Conservation (phyloP, 306 rosid genomes). For the Betula pendula region DNA sequence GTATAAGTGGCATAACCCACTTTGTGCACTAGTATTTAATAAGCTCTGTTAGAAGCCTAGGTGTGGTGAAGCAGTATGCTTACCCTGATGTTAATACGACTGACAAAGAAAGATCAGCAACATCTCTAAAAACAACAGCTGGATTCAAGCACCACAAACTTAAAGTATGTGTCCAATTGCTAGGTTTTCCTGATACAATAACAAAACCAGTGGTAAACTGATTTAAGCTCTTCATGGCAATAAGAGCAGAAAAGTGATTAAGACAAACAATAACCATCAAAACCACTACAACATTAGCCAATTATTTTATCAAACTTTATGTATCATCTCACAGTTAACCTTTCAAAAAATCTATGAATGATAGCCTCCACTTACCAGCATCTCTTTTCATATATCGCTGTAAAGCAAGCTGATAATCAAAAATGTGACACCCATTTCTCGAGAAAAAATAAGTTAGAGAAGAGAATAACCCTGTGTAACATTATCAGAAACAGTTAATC, state of each 20-base stretch:
- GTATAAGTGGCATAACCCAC: not conserved
- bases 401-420: slow-evolving; percentile 87
- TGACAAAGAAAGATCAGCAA: slow-evolving; percentile 79
- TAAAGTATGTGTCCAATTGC: slow-evolving; percentile 74
- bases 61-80: slow-evolving; percentile 22
- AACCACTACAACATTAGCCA: not conserved
- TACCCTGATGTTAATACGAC: slow-evolving; percentile 93
- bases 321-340: not conserved
- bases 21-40: slow-evolving; percentile 2
- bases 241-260: not conserved
- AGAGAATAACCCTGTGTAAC: slow-evolving; percentile 73
- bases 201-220: slow-evolving; percentile 8
- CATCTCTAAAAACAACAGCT: slow-evolving; percentile 87
- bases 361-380: slow-evolving; percentile 51
- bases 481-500: slow-evolving; percentile 32
- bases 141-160: slow-evolving; percentile 99
- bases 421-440: slow-evolving; percentile 80
- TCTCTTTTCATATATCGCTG: slow-evolving; percentile 69
- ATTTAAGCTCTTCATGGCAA: too few species aligned
- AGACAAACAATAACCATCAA: not conserved
- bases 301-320: not conserved
- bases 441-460: slow-evolving; percentile 90
- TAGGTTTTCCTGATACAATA: slow-evolving; percentile 63
- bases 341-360: not conserved
- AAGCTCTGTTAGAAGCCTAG: slow-evolving; percentile 1